Evolutionary conservation across 176 grass and related monocot genomes (phyloP).

Genomic region (Aegilops tauschii): DNA sequence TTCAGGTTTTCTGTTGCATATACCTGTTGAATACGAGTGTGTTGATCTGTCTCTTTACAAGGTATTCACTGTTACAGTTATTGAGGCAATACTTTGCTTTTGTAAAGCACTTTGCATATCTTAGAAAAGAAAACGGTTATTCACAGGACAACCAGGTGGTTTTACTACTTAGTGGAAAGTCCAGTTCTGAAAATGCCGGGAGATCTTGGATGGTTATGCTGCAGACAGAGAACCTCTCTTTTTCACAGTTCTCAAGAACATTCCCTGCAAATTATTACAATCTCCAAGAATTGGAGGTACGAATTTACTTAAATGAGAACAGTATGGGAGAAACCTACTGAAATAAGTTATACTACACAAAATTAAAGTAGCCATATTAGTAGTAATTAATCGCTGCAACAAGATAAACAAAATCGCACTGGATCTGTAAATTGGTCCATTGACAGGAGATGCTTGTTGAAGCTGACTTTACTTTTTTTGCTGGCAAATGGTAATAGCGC

Average conservation of each 20-base stretch:
- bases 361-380: neutral
- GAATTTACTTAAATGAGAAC: neutral
- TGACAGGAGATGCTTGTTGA: slow-evolving; percentile 6
- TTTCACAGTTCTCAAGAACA: slow-evolving; percentile 58
- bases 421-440: neutral
- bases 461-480: neutral
- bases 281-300: slow-evolving; percentile 68
- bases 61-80: slow-evolving; percentile 42
- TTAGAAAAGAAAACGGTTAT: slow-evolving; percentile 5
- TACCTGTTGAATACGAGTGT: slow-evolving; percentile 81
- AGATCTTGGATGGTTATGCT: slow-evolving; percentile 80
- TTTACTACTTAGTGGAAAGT: slow-evolving; percentile 74
- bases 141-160: slow-evolving; percentile 74
- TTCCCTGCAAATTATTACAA: slow-evolving; percentile 36
- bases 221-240: slow-evolving; percentile 59
- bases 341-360: neutral
- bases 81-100: slow-evolving; percentile 1
- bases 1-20: slow-evolving; percentile 68
- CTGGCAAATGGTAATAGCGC: slow-evolving; percentile 4
- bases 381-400: neutral
- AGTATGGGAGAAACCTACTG: neutral
- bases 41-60: slow-evolving; percentile 90
- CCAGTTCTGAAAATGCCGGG: slow-evolving; percentile 45
- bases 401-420: neutral
- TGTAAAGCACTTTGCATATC: slow-evolving; percentile 2